Percentiles rank a stretch among this genome's conserved stretches.
phyloP scores from a whole-genome alignment of 768 basidiomycete genomes.

The Podaxis sp. region DNA sequence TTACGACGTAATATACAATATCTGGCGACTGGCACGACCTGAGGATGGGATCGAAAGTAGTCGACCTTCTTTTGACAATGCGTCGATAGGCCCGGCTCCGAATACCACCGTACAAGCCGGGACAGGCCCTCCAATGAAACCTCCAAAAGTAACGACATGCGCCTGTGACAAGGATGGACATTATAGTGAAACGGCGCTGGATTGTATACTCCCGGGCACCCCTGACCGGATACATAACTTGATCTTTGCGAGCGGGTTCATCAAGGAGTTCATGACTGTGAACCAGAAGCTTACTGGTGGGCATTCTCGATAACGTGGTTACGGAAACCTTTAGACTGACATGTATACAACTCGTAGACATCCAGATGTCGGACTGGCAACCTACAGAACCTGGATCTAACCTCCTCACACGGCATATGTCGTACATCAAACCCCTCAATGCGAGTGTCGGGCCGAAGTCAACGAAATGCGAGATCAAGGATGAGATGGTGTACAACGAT shows the following conservation, averaged over 20 bases:
- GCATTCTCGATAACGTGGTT: conserved; percentile 24
- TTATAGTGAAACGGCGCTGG: conserved; percentile 71
- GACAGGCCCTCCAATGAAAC: neutral
- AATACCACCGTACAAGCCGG: neutral
- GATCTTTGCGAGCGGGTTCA: conserved; percentile 94
- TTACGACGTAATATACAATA: conserved; percentile 92
- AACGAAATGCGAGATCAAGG: conserved; percentile 93
- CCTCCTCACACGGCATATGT: conserved; percentile 84
- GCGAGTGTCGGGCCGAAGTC: conserved; percentile 90
- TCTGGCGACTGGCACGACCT: conserved; percentile 90
- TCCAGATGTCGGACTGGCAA: conserved; percentile 95
- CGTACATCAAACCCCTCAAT: conserved; percentile 92
- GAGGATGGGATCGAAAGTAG: conserved; percentile 45
- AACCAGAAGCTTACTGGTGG: conserved; percentile 86
- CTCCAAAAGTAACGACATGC: conserved; percentile 67
- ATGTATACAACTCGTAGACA: conserved; percentile 49
- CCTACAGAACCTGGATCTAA: conserved; percentile 63
- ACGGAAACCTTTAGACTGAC: neutral
- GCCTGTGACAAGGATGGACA: conserved; percentile 75
- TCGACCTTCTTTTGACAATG: conserved; percentile 35
- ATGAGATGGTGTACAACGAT: conserved; percentile 79
- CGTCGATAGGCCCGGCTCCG: neutral
- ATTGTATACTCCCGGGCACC: conserved; percentile 79
- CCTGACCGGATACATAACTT: conserved; percentile 96
- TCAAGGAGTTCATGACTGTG: conserved; percentile 90